Evolutionary conservation across 306 rosid species (phyloP), one percentile per base, ranked within the genome.

Genomic region (Potentilla sterilis): DNA sequence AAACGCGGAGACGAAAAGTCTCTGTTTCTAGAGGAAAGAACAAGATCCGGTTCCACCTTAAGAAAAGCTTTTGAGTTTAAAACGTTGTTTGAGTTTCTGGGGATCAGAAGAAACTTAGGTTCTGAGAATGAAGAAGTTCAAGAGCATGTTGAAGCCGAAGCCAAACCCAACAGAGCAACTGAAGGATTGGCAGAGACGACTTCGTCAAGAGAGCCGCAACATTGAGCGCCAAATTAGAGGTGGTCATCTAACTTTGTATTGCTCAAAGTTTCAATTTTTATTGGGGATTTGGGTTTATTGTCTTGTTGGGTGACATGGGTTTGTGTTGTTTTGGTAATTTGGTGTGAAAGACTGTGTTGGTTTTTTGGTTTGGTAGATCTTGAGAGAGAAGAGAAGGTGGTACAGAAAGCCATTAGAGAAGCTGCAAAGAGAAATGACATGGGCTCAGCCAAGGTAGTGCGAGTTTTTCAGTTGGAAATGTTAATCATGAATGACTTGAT

Each of bases 381-480:
- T 67, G 85, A 93, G 90, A 88, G 90, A 67, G 98, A 93, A 77
- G 96, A 93, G 73, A 93, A 89, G 64, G 88, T 62, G 76, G 98
- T 91, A 6, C 93, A 93, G 57, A 93, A 91, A 77, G 86, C 98
- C 13, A 93, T 93, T 70, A 86, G 51, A 81, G 98, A 93, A 57
- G 98, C 98, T 32, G 98, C 98, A 0, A 93, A 93, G 86, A 89
- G 98, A 81, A 93, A 91, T 71, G 97, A 93, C 84, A 89, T 93
- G 87, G 96, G 87, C 63, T 88, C 98, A 58, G 98, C 98, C 41
- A 93, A 93, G 98, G 98, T 93, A 69, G 58, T 22, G 65, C 18
- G 41, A 44, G 44, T 38, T 32, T 48, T 28, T 54, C 6, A 48
- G 73, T 70, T n/a, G 3, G 37, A 47, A 19, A 58, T 18, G 34